Conservation (phyloP, 2,329 filamentous ascomycete genomes). For the Massarina eburnea region DNA sequence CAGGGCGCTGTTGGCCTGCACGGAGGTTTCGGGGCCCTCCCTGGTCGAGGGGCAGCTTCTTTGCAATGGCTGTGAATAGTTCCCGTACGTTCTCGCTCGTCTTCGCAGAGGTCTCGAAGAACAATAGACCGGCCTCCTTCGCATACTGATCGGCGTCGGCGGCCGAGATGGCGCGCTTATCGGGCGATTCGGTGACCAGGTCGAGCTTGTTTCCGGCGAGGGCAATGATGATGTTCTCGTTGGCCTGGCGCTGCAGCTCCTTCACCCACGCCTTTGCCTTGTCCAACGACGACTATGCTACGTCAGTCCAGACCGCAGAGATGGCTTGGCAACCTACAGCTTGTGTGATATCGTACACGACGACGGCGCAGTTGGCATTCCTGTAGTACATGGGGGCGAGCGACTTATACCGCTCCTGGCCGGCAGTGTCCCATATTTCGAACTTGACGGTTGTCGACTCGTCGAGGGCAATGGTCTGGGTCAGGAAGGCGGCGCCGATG, state of each 20-base stretch:
- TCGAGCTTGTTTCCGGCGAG: slow-evolving; percentile 60
- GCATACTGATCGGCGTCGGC: slow-evolving; percentile 95
- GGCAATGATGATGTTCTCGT: slow-evolving; percentile 99
- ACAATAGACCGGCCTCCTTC: slow-evolving; percentile 86
- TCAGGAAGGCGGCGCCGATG: slow-evolving; percentile 97
- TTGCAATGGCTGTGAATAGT: slow-evolving; percentile 95
- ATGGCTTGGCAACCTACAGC: slow-evolving; percentile 64
- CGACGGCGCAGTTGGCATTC: slow-evolving; percentile 98
- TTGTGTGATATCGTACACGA: slow-evolving; percentile 99
- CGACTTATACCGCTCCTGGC: slow-evolving; percentile 98
- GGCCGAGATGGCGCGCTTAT: slow-evolving; percentile 88
- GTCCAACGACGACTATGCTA: slow-evolving; percentile 80
- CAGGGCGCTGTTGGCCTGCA: slow-evolving; percentile 57
- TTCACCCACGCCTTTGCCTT: slow-evolving; percentile 99
- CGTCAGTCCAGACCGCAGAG: slow-evolving; percentile 22
- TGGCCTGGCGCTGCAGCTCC: slow-evolving; percentile 96
- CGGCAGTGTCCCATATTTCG: slow-evolving; percentile 91
- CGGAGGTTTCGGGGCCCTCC: slow-evolving; percentile 86
- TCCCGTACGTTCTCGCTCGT: slow-evolving; percentile 95
- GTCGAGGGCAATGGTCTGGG: slow-evolving; percentile 97
- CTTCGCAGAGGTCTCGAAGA: slow-evolving; percentile 99
- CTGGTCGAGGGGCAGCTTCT: slow-evolving; percentile 95
- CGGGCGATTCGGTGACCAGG: slow-evolving; percentile 88
- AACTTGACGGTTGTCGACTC: slow-evolving; percentile 99
- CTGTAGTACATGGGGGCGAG: slow-evolving; percentile 99